A percentile compares a stretch with the other conserved stretches of the same genome.
Conservation (phyloP, 495 filamentous ascomycete genomes). For the Trichoderma reesei region DNA sequence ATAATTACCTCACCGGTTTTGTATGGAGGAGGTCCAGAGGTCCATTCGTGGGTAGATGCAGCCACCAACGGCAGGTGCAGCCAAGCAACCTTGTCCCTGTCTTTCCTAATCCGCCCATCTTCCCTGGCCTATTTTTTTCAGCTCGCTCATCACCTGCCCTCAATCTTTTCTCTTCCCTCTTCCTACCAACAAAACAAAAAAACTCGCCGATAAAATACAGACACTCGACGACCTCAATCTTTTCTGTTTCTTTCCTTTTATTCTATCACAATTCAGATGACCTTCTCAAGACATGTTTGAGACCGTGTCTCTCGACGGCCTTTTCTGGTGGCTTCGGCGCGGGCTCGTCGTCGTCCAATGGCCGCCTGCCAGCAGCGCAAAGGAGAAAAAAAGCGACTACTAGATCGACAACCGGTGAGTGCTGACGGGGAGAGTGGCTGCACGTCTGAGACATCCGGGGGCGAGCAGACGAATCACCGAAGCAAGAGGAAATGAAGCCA, state of each 20-base stretch:
- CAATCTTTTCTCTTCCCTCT: too few relatives aligned
- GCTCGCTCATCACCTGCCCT: too few relatives aligned
- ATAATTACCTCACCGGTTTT: background rate
- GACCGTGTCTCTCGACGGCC: background rate
- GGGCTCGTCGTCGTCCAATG: background rate
- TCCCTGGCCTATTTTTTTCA: background rate
- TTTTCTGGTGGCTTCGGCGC: background rate
- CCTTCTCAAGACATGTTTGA: background rate
- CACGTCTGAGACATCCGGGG: conserved; percentile 2
- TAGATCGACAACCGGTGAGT: background rate
- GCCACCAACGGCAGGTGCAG: conserved; percentile 14
- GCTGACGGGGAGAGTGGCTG: conserved; percentile 1
- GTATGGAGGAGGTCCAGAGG: background rate
- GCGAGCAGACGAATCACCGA: background rate
- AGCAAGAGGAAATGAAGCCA: background rate
- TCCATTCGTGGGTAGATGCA: background rate
- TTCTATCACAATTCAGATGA: background rate
- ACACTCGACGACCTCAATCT: too few relatives aligned
- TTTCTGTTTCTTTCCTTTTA: background rate
- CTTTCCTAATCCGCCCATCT: background rate
- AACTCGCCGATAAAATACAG: too few relatives aligned
- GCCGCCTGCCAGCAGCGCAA: background rate
- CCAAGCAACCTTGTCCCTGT: conserved; percentile 4
- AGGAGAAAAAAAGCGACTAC: too few relatives aligned
- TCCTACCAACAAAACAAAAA: too few relatives aligned